A percentile compares a stretch with the other conserved stretches of the same genome.
phyloP scores from a whole-genome alignment of 2,329 filamentous ascomycete species.

The Neofusicoccum cordaticola region DNA sequence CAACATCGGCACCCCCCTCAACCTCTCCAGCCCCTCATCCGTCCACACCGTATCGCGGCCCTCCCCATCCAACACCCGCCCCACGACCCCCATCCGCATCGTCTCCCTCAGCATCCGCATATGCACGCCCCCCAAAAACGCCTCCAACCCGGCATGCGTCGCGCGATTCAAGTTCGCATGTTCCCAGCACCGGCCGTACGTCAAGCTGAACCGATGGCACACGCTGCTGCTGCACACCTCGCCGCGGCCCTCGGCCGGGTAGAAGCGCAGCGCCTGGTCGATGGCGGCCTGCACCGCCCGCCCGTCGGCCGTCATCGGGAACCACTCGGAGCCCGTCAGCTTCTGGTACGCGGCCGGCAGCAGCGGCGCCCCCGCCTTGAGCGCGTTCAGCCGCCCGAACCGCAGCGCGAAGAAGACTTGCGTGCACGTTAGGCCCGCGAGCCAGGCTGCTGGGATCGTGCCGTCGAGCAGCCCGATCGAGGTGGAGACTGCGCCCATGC shows the following conservation, averaged over 20 bases:
- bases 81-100: conserved; percentile 51
- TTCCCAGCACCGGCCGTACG: conserved; percentile 62
- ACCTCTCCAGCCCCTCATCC: conserved; percentile 16
- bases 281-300: neutral
- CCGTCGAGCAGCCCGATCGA: conserved; percentile 60
- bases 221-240: conserved; percentile 62
- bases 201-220: conserved; percentile 60
- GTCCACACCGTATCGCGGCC: conserved; percentile 18
- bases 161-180: conserved; percentile 64
- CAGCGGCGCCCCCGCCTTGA: conserved; percentile 42
- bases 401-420: conserved; percentile 65
- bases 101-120: conserved; percentile 58
- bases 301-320: neutral
- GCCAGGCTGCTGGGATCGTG: conserved; percentile 56
- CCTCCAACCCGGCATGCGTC: conserved; percentile 61
- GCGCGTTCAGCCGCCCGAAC: conserved; percentile 56
- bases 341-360: conserved; percentile 11
- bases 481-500: conserved; percentile 61
- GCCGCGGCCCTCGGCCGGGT: conserved; percentile 48
- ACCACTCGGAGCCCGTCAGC: neutral
- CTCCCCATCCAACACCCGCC: neutral
- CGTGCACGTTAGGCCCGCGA: conserved; percentile 57
- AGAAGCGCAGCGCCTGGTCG: conserved; percentile 54
- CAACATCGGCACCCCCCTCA: conserved; percentile 20
- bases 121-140: conserved; percentile 62